Percentiles rank a stretch among this genome's conserved stretches.
These are phyloP conservation scores for Talaromyces sp. DNA, from an alignment of 2,329 filamentous ascomycete species.

Conservation along the genomic window DNA sequence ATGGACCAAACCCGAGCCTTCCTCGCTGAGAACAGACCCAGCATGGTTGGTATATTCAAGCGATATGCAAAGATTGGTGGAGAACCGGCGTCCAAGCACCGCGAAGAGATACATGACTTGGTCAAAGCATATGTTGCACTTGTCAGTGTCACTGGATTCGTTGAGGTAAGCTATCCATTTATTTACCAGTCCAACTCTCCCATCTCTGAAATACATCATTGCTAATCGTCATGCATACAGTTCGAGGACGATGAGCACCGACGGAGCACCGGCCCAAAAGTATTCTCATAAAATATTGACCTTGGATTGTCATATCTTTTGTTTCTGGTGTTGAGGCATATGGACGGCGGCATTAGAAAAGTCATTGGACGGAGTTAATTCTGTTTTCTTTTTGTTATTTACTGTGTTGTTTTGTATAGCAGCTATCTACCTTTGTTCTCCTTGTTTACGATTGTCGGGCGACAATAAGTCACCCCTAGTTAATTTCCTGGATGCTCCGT, in stretches of 20 bases:
- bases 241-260: slow-evolving; percentile 38
- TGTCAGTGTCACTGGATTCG: slow-evolving; percentile 74
- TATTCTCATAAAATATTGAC: slow-evolving; percentile 27
- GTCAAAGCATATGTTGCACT: slow-evolving; percentile 81
- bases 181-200: not conserved
- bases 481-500: not conserved
- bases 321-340: slow-evolving; percentile 10
- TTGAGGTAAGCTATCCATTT: slow-evolving; percentile 61
- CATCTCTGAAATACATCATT: not conserved
- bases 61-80: slow-evolving; percentile 72
- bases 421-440: not conserved
- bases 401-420: slow-evolving; percentile 1
- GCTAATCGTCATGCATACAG: slow-evolving; percentile 20
- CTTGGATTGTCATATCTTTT: not conserved
- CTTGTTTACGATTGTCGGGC: not conserved
- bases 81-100: slow-evolving; percentile 42
- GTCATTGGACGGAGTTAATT: slow-evolving; percentile 12
- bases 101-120: slow-evolving; percentile 65
- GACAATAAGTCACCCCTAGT: not conserved
- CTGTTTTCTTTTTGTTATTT: not conserved
- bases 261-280: slow-evolving; percentile 22
- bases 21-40: slow-evolving; percentile 72
- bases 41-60: slow-evolving; percentile 87
- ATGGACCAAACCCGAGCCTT: slow-evolving; percentile 73
- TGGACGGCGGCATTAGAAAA: slow-evolving; percentile 11